Evolutionary conservation across 768 basidiomycete species (phyloP), one percentile per base, ranked within the genome.

Genomic region (Boletus pseudopeckii): DNA sequence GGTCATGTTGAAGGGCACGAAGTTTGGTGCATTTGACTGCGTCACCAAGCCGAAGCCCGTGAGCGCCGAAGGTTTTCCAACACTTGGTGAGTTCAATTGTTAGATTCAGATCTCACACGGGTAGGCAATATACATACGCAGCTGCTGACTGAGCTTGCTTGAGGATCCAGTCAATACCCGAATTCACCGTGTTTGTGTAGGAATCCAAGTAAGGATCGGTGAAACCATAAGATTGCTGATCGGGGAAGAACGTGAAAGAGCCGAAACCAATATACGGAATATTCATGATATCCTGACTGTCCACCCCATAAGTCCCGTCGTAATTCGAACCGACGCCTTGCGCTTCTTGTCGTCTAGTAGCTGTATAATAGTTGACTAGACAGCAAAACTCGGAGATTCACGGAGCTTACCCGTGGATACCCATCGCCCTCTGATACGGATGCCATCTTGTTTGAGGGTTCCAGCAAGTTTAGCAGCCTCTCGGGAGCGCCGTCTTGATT

Each of bases 181-280:
- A 64, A 54, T 80, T 69, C 36, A 86, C 62, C 0, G 74, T 77
- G 53, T 82, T 79, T 55, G 83, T 77, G 68, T 80, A 82, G 10
- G 77, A 58, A 40, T 79, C 68, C 47, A 81, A 65, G 54, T 71
- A 75, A 15, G 80, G 77, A 63, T 84, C 81, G 26, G 66, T 60
- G 22, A 74, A 53, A 30, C 71, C 78, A 58, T 85, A 86, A 36
- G 68, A 64, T 55, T 80, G 76, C 64, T 88, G 86, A 61, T 88
- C 84, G 18, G 86, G 85, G 77, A 87, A 86, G 24, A 86, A 58
- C 53, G 80, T 83, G 75, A 85, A 85, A 17, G 81, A 74, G 32
- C 75, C 71, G 58, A 84, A 85, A 7, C 76, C 79, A 55, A 88
- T 80, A 11, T 77, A 38, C 0, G 81, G 80, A 52, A 83, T 82